Evolutionary conservation across 805 yeast species (phyloP), one percentile per base, ranked within the genome.

Genomic region (Dipodascus geniculatus): DNA sequence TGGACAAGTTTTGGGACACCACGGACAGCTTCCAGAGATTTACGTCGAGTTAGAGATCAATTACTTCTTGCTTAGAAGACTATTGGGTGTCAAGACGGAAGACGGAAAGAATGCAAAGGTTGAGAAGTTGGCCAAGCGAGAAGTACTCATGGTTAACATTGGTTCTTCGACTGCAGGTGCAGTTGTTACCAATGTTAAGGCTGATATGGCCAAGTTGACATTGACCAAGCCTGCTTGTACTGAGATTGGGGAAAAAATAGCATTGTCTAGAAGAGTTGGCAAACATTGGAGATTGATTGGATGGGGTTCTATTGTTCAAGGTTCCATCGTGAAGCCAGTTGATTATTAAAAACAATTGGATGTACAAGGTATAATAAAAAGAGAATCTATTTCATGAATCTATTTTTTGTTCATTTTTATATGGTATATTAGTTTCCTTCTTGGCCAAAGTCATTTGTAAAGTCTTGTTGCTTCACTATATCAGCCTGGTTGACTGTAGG

Each of bases 81-180:
- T 93, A 68, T 79, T 93, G 67, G 99, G 99, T 77, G 99, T 93
- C 60, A 90, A 95, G 77, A 89, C 98, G 38, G 97, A 90, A 67
- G 96, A 95, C 61, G 93, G 87, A 74, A 91, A 86, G 73, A 95
- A 88, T 71, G 96, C 97, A 56, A 90, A 88, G 78, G 98, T 93
- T 59, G 83, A 95, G 72, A 93, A 91, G 71, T 81, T 93, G 67
- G 91, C 88, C 65, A 82, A 82, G 62, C 91, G 91, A 65, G 99
- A 93, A 73, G 96, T 93, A 61, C 80, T 93, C 68, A 95, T 93
- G 99, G 99, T 93, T 52, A 93, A 95, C 72, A 95, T 93, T 65
- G 99, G 99, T 59, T 93, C 99, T 23, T 93, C 98, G 51, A 97
- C 99, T 54, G 88, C 98, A 31, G 99, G 99, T 74, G 99, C 99